phyloP scores from a whole-genome alignment of 495 filamentous ascomycete genomes.

The Neurospora sp. region DNA sequence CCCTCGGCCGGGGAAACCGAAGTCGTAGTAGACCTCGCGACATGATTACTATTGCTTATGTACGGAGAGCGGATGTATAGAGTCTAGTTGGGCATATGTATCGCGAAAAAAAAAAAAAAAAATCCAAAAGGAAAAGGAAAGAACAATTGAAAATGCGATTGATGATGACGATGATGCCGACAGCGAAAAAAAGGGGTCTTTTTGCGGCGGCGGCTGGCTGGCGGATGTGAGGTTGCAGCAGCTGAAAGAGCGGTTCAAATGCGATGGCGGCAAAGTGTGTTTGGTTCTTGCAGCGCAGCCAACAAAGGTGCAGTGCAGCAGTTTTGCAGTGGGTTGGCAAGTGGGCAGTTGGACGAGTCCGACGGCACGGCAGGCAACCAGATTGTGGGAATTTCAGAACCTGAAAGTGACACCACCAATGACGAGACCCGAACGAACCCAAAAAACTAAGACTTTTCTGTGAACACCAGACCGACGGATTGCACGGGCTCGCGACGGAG shows the following conservation, averaged over 20 bases:
- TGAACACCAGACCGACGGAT: neutral
- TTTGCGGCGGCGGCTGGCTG: neutral
- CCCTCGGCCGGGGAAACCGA: slow-evolving; percentile 27
- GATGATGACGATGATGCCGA: neutral
- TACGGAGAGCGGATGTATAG: neutral
- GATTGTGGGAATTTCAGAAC: neutral
- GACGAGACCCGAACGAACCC: neutral
- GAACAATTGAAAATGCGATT: neutral
- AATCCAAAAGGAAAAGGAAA: neutral
- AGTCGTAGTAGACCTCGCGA: slow-evolving; percentile 6
- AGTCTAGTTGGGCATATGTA: neutral
- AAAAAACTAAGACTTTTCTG: neutral
- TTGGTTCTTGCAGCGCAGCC: neutral
- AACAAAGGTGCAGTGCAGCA: neutral
- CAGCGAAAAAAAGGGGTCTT: neutral
- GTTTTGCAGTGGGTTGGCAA: neutral
- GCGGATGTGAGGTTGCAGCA: neutral
- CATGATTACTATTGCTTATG: neutral
- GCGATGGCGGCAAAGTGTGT: neutral
- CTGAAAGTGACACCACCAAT: neutral
- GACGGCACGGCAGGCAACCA: neutral
- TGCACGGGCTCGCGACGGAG: neutral
- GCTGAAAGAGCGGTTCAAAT: neutral
- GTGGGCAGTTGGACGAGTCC: neutral
- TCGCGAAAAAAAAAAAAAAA: neutral